A percentile compares a stretch with the other conserved stretches of the same genome.
Evolutionary conservation across 2,329 filamentous ascomycete species (phyloP).

Genomic region (Claviceps monticola): DNA sequence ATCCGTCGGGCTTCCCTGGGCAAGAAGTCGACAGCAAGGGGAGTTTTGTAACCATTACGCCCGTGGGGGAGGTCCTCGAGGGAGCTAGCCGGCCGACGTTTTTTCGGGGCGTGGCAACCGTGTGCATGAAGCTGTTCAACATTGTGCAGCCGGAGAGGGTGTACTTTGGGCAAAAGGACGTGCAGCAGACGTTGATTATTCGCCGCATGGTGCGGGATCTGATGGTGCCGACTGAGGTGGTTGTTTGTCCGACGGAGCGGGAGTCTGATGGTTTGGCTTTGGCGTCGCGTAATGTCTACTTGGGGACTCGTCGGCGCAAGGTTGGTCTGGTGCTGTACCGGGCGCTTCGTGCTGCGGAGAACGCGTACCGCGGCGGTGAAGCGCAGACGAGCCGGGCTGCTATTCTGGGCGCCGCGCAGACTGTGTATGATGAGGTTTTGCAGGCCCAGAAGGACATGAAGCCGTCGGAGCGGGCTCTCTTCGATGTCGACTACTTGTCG

Average conservation of each 20-base stretch:
- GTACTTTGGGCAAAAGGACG: constrained; percentile 95
- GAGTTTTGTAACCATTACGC: constrained; percentile 84
- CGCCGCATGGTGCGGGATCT: constrained; percentile 80
- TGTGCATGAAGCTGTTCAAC: constrained; percentile 68
- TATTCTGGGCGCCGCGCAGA: constrained; percentile 59
- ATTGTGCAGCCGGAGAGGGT: constrained; percentile 49
- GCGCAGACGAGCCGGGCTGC: constrained; percentile 37
- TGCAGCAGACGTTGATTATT: constrained; percentile 90
- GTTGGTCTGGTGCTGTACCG: constrained; percentile 60
- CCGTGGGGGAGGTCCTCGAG: constrained; percentile 68
- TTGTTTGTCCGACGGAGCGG: constrained; percentile 60
- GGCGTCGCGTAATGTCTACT: constrained; percentile 87
- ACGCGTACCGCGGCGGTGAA: constrained; percentile 39
- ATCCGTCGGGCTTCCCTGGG: constrained; percentile 64
- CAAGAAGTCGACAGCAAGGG: constrained; percentile 64
- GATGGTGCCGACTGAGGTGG: constrained; percentile 60
- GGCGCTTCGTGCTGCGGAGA: constrained; percentile 58
- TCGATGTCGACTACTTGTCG: constrained; percentile 86
- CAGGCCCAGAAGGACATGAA: constrained; percentile 47
- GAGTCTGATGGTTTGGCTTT: constrained; percentile 75
- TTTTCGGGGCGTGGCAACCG: constrained; percentile 89
- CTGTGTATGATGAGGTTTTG: constrained; percentile 40
- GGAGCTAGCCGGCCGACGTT: constrained; percentile 81
- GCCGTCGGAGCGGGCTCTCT: constrained; percentile 49
- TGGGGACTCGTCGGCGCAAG: constrained; percentile 59